A percentile compares a stretch with the other conserved stretches of the same genome.
These are phyloP conservation scores for Nakazawaea ishiwadae DNA, from an alignment of 805 yeast genomes.

Conservation along the genomic window DNA sequence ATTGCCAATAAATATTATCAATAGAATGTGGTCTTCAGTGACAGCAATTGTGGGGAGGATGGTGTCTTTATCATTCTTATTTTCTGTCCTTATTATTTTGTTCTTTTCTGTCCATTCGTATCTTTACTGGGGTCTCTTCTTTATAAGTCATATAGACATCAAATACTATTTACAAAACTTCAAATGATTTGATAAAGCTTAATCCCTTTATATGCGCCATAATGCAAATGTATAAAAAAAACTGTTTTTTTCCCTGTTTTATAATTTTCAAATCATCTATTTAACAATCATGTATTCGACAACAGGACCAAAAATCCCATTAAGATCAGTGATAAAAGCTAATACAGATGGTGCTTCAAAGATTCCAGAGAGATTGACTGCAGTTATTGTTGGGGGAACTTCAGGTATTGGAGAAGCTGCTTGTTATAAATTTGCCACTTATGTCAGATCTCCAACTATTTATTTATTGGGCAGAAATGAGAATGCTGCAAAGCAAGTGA, in stretches of 20 bases:
- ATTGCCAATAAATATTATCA: too few relatives aligned
- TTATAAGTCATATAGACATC: too few relatives aligned
- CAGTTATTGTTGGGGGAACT: conserved; percentile 23
- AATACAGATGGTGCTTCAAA: conserved; percentile 5
- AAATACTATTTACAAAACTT: too few relatives aligned
- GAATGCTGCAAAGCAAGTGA: conserved; percentile 17
- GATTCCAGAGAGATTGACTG: conserved; percentile 13
- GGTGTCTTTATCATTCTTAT: too few relatives aligned
- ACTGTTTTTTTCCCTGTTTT: background rate
- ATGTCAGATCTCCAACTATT: conserved; percentile 19
- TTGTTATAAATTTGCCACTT: conserved; percentile 20
- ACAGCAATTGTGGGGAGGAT: too few relatives aligned
- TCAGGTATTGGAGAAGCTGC: conserved; percentile 23
- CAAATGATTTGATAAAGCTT: too few relatives aligned
- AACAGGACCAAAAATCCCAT: conserved; percentile 19
- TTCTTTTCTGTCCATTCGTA: too few relatives aligned
- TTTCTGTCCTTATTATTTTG: too few relatives aligned
- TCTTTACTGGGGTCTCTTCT: too few relatives aligned
- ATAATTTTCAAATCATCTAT: background rate
- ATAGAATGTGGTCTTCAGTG: too few relatives aligned
- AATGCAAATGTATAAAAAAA: background rate
- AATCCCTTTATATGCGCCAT: background rate
- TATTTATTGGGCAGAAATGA: conserved; percentile 22
- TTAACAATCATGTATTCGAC: background rate
- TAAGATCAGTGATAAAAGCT: conserved; percentile 14